Conservation (phyloP, 352 stramenopile genomes). For the Globisporangium carolinianum region DNA sequence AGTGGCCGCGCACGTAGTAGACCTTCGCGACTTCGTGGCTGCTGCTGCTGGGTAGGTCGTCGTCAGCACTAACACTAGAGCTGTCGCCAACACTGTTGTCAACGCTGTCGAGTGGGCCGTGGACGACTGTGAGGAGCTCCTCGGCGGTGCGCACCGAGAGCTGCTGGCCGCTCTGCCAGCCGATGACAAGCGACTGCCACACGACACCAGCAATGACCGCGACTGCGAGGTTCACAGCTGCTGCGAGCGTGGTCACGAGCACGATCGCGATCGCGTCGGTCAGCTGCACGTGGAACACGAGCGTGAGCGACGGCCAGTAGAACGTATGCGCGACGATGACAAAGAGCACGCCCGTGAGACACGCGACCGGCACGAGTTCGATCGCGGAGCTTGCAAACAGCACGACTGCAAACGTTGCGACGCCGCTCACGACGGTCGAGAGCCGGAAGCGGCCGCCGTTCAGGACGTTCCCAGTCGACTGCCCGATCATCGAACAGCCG, state of each 20-base stretch:
- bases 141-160: constrained; percentile 28
- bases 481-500: constrained; percentile 92
- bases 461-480: constrained; percentile 87
- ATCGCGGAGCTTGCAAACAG: constrained; percentile 80
- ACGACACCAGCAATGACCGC: constrained; percentile 82
- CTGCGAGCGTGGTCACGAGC: constrained; percentile 77
- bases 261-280: constrained; percentile 75
- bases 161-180: constrained; percentile 64
- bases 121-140: constrained; percentile 26
- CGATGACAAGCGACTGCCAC: constrained; percentile 76
- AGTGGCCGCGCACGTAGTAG: constrained; percentile 63
- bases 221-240: constrained; percentile 83
- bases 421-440: constrained; percentile 53
- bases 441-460: constrained; percentile 75
- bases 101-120: constrained; percentile 7
- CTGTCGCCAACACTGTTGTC: too few relatives aligned
- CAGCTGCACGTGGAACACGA: constrained; percentile 66
- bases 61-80: neutral
- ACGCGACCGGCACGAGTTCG: constrained; percentile 79
- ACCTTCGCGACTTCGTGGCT: constrained; percentile 39
- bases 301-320: constrained; percentile 83
- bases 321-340: constrained; percentile 88
- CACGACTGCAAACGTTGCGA: constrained; percentile 69
- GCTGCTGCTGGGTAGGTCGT: constrained; percentile 2
- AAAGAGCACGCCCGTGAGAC: constrained; percentile 84